Evolutionary conservation across 2,329 filamentous ascomycete species (phyloP), one percentile per base, ranked within the genome.

Genomic region (Fusarium verrucosum): DNA sequence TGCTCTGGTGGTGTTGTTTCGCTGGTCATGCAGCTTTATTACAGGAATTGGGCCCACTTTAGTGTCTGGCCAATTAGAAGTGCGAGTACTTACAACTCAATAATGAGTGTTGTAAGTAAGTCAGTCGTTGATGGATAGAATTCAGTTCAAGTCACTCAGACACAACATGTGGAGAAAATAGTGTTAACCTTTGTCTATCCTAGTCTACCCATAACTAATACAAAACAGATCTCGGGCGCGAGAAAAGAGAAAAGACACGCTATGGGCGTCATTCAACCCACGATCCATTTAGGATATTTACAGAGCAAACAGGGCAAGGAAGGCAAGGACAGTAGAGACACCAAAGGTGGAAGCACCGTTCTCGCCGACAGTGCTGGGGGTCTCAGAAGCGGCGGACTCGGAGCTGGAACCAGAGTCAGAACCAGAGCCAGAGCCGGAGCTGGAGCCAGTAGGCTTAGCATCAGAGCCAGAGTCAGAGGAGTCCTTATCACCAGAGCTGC

Each of bases 371-470:
- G 49, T 37, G 53, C 45, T 53, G 28, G 68, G 68, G 23, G 68
- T 70, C 55, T 65, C 59, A 40, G 58, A 46, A 19, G 68, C 28
- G 20, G 62, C 58, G 16, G 56, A 53, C 20, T 49, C 58, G 23
- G 66, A 59, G 13, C 30, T 32, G 10, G 66, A 59, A 23, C 43
- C 45, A 38, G 69, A 57, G 47, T n/a, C 51, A 20, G 65, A 62
- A 7, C 26, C 42, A 9, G 77, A 80, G 46, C 85, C 79, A 73
- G n/a, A n/a, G n/a, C n/a, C n/a, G n/a, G n/a, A n/a, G n/a, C n/a
- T n/a, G n/a, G n/a, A n/a, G n/a, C 86, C 78, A 74, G 82, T 86
- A 43, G 76, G 56, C 36, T 56, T 54, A n/a, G 58, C 47, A 46
- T 47, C 61, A 16, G 65, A 73, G 40, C n/a, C n/a, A n/a, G n/a